Conservation (phyloP, 345 rosid genomes). For the Eucalyptus dawsonii region DNA sequence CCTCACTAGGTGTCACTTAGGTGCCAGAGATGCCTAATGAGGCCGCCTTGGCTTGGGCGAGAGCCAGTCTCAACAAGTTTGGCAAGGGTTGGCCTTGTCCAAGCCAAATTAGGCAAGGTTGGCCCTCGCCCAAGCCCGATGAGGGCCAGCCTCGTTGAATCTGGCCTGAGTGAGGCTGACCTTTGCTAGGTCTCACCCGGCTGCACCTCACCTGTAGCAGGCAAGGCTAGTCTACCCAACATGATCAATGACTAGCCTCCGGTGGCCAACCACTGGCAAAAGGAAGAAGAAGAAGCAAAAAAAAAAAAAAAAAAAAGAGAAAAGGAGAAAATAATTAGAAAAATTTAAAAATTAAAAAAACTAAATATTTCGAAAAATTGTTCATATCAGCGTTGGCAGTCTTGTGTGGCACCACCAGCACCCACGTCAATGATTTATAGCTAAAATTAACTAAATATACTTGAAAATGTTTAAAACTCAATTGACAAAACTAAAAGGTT, state of each 20-base stretch:
- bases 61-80: rapidly evolving
- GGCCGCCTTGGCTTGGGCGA: too few species aligned
- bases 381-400: rapidly evolving
- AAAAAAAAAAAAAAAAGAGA: rapidly evolving
- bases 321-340: too few species aligned
- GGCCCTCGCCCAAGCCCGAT: too few species aligned
- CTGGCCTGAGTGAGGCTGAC: rapidly evolving
- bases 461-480: rapidly evolving
- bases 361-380: too few species aligned
- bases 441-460: rapidly evolving
- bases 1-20: rapidly evolving
- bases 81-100: rapidly evolving
- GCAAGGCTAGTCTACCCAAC: rapidly evolving
- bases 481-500: rapidly evolving
- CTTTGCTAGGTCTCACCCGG: rapidly evolving
- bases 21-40: rapidly evolving
- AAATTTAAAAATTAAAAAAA: rapidly evolving
- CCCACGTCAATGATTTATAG: rapidly evolving
- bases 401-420: rapidly evolving
- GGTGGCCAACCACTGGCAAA: rapidly evolving
- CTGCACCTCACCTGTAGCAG: rapidly evolving
- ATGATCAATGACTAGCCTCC: rapidly evolving
- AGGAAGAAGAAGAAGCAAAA: too few species aligned
- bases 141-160: rapidly evolving
- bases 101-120: too few species aligned